Conservation (phyloP, 1,284 basidiomycete species). For the Rhodofomes roseus region DNA sequence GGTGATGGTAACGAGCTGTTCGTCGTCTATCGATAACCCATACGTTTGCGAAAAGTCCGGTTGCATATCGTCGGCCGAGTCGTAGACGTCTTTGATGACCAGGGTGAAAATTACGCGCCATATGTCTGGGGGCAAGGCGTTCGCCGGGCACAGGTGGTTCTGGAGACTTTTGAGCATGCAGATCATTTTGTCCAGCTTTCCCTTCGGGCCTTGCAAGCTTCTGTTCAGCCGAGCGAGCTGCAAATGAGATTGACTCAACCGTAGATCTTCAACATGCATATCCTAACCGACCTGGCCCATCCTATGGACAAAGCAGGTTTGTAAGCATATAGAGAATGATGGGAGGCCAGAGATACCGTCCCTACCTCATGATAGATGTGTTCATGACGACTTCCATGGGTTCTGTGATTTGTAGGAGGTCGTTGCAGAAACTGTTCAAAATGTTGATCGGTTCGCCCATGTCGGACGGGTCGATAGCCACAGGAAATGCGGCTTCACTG, state of each 20-base stretch:
- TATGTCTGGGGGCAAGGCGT: not conserved
- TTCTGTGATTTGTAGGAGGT: too few species aligned
- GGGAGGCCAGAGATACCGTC: too few species aligned
- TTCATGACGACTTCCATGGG: too few species aligned
- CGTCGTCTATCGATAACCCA: too few species aligned
- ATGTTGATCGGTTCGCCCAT: too few species aligned
- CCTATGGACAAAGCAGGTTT: not conserved
- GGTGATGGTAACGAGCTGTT: not conserved
- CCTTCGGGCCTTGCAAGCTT: not conserved
- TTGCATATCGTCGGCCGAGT: not conserved
- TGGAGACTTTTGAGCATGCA: not conserved
- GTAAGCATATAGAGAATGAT: too few species aligned
- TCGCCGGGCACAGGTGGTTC: not conserved
- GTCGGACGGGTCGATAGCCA: too few species aligned
- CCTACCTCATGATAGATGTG: too few species aligned
- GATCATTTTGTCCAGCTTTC: not conserved
- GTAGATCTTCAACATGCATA: not conserved
- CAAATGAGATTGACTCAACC: not conserved
- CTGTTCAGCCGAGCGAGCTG: not conserved
- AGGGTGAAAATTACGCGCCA: not conserved
- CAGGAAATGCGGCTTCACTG: too few species aligned
- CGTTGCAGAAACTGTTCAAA: too few species aligned
- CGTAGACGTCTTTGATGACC: not conserved
- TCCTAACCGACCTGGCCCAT: not conserved
- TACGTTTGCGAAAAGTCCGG: too few species aligned